phyloP scores from a whole-genome alignment of 768 basidiomycete genomes.

The Fomitopsis pulvina region DNA sequence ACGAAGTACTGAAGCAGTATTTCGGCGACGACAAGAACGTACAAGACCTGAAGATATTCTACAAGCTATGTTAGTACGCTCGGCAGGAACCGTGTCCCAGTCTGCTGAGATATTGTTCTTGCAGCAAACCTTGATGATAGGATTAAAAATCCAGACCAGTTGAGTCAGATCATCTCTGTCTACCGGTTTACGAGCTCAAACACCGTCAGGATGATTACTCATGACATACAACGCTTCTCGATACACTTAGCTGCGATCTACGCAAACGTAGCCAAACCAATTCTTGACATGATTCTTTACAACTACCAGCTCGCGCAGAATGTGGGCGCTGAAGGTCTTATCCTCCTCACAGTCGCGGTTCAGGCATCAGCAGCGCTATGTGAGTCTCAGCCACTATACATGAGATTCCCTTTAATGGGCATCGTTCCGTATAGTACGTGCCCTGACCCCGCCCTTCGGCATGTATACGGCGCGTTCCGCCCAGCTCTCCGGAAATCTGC shows the following conservation, averaged over 20 bases:
- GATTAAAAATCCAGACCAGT: conserved; percentile 96
- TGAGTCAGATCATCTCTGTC: conserved; percentile 13
- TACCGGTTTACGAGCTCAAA: conserved; percentile 6
- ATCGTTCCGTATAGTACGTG: conserved; percentile 51
- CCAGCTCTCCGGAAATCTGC: conserved; percentile 80
- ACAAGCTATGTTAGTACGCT: conserved; percentile 68
- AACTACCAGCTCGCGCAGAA: conserved; percentile 93
- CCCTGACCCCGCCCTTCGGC: conserved; percentile 88
- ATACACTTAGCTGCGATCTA: conserved; percentile 90
- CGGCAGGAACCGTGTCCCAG: neutral
- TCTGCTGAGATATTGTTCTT: neutral
- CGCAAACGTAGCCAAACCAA: conserved; percentile 88
- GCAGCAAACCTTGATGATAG: conserved; percentile 90
- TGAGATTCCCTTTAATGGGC: neutral
- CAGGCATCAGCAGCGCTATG: conserved; percentile 78
- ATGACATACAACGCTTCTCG: conserved; percentile 93
- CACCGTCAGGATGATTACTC: conserved; percentile 75
- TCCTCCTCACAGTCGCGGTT: conserved; percentile 77
- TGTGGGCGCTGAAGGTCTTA: conserved; percentile 88
- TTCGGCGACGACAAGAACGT: conserved; percentile 65
- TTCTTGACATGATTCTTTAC: conserved; percentile 88
- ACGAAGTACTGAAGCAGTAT: conserved; percentile 77
- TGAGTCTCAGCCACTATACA: conserved; percentile 32
- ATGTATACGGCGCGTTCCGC: conserved; percentile 85
- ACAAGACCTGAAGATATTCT: conserved; percentile 79